A percentile compares a stretch with the other conserved stretches of the same genome.
These are phyloP conservation scores for Holtermanniella nyarrowii DNA, from an alignment of 768 basidiomycete genomes.

Conservation along the genomic window DNA sequence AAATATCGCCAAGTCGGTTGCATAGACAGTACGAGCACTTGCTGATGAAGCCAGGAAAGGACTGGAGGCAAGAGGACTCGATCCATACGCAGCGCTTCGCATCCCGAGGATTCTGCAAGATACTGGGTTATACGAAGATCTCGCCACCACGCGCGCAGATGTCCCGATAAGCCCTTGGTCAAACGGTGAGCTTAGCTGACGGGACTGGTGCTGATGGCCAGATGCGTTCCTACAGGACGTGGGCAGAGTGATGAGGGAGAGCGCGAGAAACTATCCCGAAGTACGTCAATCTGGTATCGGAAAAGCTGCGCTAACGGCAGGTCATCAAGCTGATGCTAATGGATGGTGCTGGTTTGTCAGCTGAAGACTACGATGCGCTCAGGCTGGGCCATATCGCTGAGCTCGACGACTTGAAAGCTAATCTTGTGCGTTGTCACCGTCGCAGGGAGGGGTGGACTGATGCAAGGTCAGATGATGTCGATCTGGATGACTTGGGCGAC, in stretches of 20 bases:
- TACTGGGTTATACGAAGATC: background rate
- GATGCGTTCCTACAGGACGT: background rate
- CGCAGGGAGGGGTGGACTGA: no score
- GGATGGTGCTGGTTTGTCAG: background rate
- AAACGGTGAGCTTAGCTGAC: constrained; percentile 1
- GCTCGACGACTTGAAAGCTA: background rate
- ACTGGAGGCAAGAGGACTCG: constrained; percentile 1
- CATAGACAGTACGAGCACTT: background rate
- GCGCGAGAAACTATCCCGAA: background rate
- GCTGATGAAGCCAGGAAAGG: background rate
- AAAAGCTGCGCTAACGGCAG: no score
- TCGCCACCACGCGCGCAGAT: background rate
- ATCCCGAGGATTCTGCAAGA: constrained; percentile 1
- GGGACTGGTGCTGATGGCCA: background rate
- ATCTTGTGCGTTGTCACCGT: background rate
- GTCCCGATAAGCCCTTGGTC: constrained; percentile 7
- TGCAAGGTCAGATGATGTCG: background rate
- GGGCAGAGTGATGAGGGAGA: background rate
- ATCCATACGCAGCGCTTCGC: background rate
- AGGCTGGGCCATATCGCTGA: background rate
- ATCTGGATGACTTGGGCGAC: background rate
- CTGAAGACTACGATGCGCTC: background rate
- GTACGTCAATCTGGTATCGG: background rate
- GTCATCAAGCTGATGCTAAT: background rate
- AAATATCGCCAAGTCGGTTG: background rate